phyloP scores from a whole-genome alignment of 495 filamentous ascomycete species.

The Hypoxylon cercidicola region DNA sequence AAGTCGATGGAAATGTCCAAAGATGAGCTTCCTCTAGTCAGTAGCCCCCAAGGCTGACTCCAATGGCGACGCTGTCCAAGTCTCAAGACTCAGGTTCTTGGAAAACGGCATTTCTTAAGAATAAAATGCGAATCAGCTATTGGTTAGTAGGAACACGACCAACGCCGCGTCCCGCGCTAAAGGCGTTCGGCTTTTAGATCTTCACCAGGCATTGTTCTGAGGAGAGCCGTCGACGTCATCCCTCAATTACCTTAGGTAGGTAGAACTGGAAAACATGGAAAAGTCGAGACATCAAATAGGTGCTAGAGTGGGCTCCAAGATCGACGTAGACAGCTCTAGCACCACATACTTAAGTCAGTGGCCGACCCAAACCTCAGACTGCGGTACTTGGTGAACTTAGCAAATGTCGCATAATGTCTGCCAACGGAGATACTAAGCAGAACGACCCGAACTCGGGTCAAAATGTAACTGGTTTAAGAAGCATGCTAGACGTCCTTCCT shows the following conservation, averaged over 20 bases:
- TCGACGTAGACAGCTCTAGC: not conserved
- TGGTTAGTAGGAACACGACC: conserved; percentile 1
- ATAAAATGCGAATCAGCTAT: conserved; percentile 26
- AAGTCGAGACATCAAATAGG: conserved; percentile 5
- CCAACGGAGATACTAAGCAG: conserved; percentile 10
- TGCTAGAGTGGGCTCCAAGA: not conserved
- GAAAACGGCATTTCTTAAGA: conserved; percentile 20
- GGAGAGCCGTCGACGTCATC: conserved; percentile 34
- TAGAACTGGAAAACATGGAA: conserved; percentile 30
- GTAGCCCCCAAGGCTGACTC: not conserved
- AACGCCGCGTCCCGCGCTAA: conserved; percentile 17
- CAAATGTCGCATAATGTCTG: conserved; percentile 14
- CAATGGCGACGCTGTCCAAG: not conserved
- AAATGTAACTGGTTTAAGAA: not conserved
- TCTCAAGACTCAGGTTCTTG: conserved; percentile 8
- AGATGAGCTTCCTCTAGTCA: not conserved
- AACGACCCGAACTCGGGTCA: not conserved
- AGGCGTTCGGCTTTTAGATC: conserved; percentile 22
- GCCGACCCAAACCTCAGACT: not conserved
- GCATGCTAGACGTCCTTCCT: conserved; percentile 50
- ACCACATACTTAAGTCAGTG: conserved; percentile 7
- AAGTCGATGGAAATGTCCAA: not conserved
- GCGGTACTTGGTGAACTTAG: not conserved
- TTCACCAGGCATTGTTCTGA: conserved; percentile 17
- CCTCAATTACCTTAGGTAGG: not conserved